Evolutionary conservation across 306 rosid genomes (phyloP).

Genomic region (Sicyos edulis): DNA sequence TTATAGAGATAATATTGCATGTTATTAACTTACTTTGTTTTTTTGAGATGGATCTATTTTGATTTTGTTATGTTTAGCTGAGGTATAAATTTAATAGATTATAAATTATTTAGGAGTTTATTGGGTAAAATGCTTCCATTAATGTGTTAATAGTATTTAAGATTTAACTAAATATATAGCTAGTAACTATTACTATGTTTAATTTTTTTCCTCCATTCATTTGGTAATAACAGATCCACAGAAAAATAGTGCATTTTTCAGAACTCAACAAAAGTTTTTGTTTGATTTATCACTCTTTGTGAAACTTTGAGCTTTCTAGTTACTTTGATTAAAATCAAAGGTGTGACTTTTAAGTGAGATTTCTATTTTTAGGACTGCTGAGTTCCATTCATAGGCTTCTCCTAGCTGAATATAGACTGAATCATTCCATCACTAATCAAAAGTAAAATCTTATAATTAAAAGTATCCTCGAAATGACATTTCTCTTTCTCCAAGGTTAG

Average conservation of each 20-base stretch:
- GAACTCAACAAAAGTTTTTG: neutral
- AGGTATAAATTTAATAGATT: too few species aligned
- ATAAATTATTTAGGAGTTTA: neutral
- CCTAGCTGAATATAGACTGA: neutral
- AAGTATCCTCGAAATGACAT: conserved; percentile 8
- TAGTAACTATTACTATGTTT: too few species aligned
- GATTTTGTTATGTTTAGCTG: neutral
- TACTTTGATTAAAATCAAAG: conserved; percentile 1
- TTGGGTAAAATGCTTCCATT: neutral
- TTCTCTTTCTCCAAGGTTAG: conserved; percentile 16
- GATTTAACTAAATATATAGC: too few species aligned
- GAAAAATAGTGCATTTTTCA: too few species aligned
- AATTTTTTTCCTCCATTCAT: too few species aligned
- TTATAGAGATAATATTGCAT: neutral
- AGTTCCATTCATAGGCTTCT: neutral
- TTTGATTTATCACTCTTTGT: neutral
- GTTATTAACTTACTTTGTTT: neutral
- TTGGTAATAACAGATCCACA: too few species aligned
- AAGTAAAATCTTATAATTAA: neutral
- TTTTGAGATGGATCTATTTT: too few species aligned
- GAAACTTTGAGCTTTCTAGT: neutral
- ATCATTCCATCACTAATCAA: neutral
- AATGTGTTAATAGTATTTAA: too few species aligned
- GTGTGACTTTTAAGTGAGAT: neutral
- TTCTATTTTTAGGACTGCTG: neutral